Base-by-base conservation (phyloP, 192 early-diverging fungal genomes). In the Rhizoclosmatium globosum region DNA sequence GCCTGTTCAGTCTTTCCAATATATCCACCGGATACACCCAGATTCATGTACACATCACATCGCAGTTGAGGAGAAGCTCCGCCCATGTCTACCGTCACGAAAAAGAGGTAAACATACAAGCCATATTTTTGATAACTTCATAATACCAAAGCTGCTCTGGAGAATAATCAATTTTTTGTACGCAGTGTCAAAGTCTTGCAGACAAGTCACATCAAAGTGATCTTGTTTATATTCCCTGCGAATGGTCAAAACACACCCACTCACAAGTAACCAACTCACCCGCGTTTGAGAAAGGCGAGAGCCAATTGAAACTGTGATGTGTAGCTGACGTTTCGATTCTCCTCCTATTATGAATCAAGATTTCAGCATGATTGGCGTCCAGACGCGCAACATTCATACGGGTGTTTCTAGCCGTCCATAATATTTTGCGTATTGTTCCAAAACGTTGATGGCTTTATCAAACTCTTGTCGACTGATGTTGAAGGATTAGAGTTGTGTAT, bases 11-110 rank as follows among this genome's bases (percentile, higher is more conserved):
- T 31, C 2, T 64, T 41, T 19, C 73, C 59, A 19, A 64, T 17
- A 47, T 45, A 45, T 11, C 73, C 73, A 60, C 11, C 61, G 31
- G 44, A 21, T 4, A 74, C 62, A 4, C 73, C 73, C 59, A 74
- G 45, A 44, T 74, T 74, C 73, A 74, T 64, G 6, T 62, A 31
- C 13, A 74, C 60, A 44, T 74, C 73, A 23, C 73, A 50, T 41
- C 60, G 57, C 56, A 68, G 6, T 44, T 46, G 9, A n/a, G 67
- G 42, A 4, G 67, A 15, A 43, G 43, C 13, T 68, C 45, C 62
- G n/a, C 39, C 60, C 38, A 62, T 74, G 9, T 43, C 60, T 64
- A 15, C 23, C 38, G 45, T 46, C 7, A 19, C 19, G n/a, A 17
- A 68, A 19, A 68, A 23, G n/a, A 17, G 11, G 3, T 21, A 47